Evolutionary conservation across 768 basidiomycete species (phyloP).

Genomic region (Amanita muscaria): DNA sequence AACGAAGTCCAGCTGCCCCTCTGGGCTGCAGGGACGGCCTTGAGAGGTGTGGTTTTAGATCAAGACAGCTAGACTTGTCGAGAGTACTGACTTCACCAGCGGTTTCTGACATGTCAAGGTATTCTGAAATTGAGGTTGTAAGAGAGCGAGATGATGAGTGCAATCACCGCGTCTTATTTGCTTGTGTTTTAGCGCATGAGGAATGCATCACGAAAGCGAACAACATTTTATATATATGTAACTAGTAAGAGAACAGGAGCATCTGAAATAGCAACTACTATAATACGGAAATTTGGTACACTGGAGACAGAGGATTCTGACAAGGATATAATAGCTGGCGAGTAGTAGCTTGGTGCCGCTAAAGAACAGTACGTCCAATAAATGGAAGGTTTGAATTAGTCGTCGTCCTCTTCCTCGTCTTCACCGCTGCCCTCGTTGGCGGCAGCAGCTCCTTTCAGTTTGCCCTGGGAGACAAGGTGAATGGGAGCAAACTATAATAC

Average conservation of each 20-base stretch:
- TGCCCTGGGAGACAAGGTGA: conserved; percentile 12
- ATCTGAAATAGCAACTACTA: conserved; percentile 6
- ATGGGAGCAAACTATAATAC: neutral
- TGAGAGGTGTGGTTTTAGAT: conserved; percentile 10
- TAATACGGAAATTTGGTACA: conserved; percentile 8
- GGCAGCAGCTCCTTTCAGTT: conserved; percentile 17
- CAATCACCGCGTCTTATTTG: neutral
- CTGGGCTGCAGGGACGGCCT: conserved; percentile 77
- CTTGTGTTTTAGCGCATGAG: no score
- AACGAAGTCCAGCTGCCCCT: conserved; percentile 85
- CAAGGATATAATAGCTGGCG: conserved; percentile 4
- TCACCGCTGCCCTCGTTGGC: conserved; percentile 17
- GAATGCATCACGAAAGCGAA: no score
- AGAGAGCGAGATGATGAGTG: neutral
- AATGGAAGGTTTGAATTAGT: conserved; percentile 14
- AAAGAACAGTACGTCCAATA: conserved; percentile 1
- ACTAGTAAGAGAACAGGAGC: conserved; percentile 1
- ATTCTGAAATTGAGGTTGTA: neutral
- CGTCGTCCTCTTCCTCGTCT: conserved; percentile 30
- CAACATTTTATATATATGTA: no score
- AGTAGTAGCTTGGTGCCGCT: neutral
- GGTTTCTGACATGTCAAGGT: conserved; percentile 14
- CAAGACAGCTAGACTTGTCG: neutral
- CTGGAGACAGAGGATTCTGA: neutral
- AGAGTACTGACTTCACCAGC: conserved; percentile 19